phyloP scores from a whole-genome alignment of 768 basidiomycete genomes.

The Mrakia blollopis region DNA sequence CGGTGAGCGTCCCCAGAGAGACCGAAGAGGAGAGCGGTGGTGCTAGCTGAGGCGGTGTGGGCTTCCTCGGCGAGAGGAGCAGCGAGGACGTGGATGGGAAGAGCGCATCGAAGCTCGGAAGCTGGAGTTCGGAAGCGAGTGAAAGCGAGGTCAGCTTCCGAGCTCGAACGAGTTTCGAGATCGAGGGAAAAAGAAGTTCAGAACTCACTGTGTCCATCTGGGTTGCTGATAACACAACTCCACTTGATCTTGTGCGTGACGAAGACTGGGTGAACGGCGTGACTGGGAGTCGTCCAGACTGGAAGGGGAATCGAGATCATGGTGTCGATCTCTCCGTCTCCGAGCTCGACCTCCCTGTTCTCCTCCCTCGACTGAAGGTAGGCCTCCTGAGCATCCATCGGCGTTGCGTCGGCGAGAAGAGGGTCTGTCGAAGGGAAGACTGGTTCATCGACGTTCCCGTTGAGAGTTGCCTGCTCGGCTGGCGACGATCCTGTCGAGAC shows the following conservation, averaged over 20 bases:
- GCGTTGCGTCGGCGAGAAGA: not conserved
- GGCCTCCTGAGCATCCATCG: constrained; percentile 33
- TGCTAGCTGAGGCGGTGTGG: constrained; percentile 62
- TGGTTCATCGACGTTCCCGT: not conserved
- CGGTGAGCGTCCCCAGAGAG: constrained; percentile 40
- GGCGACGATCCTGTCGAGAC: not conserved
- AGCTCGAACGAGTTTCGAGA: not conserved
- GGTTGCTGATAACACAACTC: constrained; percentile 68
- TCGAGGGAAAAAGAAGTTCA: not conserved
- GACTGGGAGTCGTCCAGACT: constrained; percentile 44
- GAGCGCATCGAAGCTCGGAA: constrained; percentile 88
- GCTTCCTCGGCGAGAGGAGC: constrained; percentile 68
- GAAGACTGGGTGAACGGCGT: constrained; percentile 63
- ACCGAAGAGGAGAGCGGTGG: constrained; percentile 65
- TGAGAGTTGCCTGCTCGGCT: constrained; percentile 9
- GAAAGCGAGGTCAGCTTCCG: not conserved
- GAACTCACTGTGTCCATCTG: constrained; percentile 68
- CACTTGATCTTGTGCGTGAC: constrained; percentile 66
- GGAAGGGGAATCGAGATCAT: constrained; percentile 61
- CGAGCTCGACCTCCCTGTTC: constrained; percentile 40
- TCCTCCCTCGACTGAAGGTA: constrained; percentile 35
- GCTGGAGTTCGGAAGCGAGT: constrained; percentile 36
- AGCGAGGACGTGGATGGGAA: constrained; percentile 81
- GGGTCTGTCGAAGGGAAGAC: not conserved
- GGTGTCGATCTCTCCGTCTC: constrained; percentile 52